Percentiles rank a stretch among this genome's conserved stretches.
Conservation (phyloP, 202 grass and related monocot species). For the Panicum hallii region DNA sequence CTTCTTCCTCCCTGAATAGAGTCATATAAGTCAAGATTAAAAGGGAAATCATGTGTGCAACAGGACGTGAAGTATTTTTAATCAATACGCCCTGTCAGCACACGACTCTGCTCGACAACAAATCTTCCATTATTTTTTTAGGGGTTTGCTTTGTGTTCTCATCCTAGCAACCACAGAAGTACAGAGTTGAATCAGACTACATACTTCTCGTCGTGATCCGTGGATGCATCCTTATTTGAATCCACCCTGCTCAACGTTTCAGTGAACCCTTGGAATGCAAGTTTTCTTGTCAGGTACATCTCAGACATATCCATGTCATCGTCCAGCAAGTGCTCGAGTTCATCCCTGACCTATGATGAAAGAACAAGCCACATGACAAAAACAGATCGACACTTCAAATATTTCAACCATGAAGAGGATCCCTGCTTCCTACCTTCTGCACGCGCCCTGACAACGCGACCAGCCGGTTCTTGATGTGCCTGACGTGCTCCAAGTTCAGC, state of each 20-base stretch:
- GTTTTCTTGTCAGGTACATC: slow-evolving; percentile 92
- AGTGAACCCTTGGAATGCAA: slow-evolving; percentile 53
- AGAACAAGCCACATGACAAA: slow-evolving; percentile 9
- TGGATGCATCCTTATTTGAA: slow-evolving; percentile 16
- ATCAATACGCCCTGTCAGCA: neutral
- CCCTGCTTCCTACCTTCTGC: slow-evolving; percentile 67
- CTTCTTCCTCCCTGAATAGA: slow-evolving; percentile 63
- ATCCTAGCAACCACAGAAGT: slow-evolving; percentile 2
- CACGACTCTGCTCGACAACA: neutral
- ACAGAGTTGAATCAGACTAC: neutral
- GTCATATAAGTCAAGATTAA: neutral
- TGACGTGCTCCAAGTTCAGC: slow-evolving; percentile 86
- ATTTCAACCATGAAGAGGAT: neutral
- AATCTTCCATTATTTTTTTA: neutral
- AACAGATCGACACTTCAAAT: neutral
- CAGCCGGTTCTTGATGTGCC: slow-evolving; percentile 87
- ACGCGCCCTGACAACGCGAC: slow-evolving; percentile 79
- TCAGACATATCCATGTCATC: slow-evolving; percentile 88
- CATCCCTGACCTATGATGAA: slow-evolving; percentile 72
- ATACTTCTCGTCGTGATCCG: slow-evolving; percentile 42
- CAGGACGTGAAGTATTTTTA: neutral
- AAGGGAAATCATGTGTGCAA: neutral
- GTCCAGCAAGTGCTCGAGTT: slow-evolving; percentile 90
- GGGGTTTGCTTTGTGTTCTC: neutral
- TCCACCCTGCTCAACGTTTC: slow-evolving; percentile 44